Base-by-base conservation (phyloP, 768 basidiomycete genomes). In the Amanita pseudoporphyria region DNA sequence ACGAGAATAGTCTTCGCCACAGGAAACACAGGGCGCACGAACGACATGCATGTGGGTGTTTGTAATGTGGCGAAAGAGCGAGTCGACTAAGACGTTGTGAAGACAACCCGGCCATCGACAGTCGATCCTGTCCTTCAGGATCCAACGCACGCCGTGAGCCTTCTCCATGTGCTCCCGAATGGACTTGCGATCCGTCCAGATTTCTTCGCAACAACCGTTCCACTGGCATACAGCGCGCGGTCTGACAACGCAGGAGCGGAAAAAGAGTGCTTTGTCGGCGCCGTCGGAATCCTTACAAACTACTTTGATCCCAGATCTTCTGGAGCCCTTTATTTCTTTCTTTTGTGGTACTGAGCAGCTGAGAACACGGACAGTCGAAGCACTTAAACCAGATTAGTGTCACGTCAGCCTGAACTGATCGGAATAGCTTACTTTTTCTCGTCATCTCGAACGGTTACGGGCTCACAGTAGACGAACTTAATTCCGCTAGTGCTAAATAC, bases 41-140 rank as follows among this genome's bases (percentile, higher is more conserved):
- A 37, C 13, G 33, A 47, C 45, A 4, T 47, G 32, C 45, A 47
- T 47, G 12, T 47, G 45, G 14, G 35, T 24, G 35, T 28, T 47
- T 19, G 45, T 47, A 13, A 47, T 28, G 14, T 47, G 45, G 35
- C 45, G 45, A 22, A 47, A 47, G 14, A 47, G 36, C 9, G 45
- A 47, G 12, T 37, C 45, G 35, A 26, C 26, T 6, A 13, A 37
- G 35, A 47, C 7, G 14, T 24, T 22, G 0, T 19, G 5, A 14
- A 6, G 9, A 22, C 45, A 47, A 9, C 7, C 14, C 5, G 14
- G 5, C 45, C 45, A 47, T 5, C 35, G 33, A 16, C 45, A 47
- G 10, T 14, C 1, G 33, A 47, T 26, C 19, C 45, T 19, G 13
- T 21, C 3, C 19, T 22, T 13, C 22, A 10, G 33, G 3, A 9